Base-by-base conservation (phyloP, 768 basidiomycete species). In the Phlebiopsis gigantea region DNA sequence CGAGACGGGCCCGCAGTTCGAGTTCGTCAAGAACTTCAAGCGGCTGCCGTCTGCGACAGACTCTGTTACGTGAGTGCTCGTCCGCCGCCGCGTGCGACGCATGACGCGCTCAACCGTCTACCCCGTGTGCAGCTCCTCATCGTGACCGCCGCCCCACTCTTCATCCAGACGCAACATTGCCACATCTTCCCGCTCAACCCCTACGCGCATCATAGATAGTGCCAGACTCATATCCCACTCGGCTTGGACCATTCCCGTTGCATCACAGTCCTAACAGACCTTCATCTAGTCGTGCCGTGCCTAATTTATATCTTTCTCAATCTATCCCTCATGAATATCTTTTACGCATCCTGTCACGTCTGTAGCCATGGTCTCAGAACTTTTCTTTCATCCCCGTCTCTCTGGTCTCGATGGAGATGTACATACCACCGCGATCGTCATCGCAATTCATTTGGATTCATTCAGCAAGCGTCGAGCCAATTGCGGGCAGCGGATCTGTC, bases 1-100 rank as follows among this genome's bases (percentile, higher is more conserved):
- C 15, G 88, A 90, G 72, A 90, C 88, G 2, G 88, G 88, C 17
- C 77, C 84, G 1, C 88, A 90, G 68, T 84, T 83, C 66, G 85
- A 90, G 63, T 90, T 83, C 65, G 88, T 90, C 21, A 77, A 74
- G 64, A 80, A 78, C 63, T 89, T 87, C 63, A 48, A 34, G 39
- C 56, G 34, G 39, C 19, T 51, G 31, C 34, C 50, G 28, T 29
- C 47, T 30, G 28, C 25, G 17, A 30, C 30, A 15, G 47, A 30
- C 21, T 29, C 47, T 21, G 30, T 48, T 29, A 14, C 47, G 47
- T 48, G 47, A 26, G 47, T 48, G 26, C 10, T 48, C 26, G 12
- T 17, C 17, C 34, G 34, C 17, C 34, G 34, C 17, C 8, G 12
- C 34, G 34, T 17, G 34, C 34, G 34, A 39, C 17, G 34, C 34